phyloP scores from a whole-genome alignment of 257 asterid species.

The Oldenlandia corymbosa region DNA sequence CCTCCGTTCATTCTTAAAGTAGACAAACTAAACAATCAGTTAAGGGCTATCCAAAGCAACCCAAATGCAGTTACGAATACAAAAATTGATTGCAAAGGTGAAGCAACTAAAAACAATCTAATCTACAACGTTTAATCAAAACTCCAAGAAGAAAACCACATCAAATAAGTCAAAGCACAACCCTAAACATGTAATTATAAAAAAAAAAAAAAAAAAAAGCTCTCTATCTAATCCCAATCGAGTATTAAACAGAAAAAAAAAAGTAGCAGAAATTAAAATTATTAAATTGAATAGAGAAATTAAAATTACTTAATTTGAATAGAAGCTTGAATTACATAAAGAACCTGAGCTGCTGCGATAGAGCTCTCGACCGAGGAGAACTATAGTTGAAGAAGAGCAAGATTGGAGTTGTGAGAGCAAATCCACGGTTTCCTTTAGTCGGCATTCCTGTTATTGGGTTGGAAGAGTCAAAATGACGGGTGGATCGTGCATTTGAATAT shows the following conservation, averaged over 20 bases:
- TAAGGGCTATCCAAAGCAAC: background rate
- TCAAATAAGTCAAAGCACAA: too few species aligned
- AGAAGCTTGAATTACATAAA: background rate
- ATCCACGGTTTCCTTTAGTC: too few species aligned
- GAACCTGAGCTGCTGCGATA: conserved; percentile 2
- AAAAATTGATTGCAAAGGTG: background rate
- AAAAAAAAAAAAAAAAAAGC: background rate
- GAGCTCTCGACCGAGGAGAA: background rate
- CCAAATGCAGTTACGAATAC: background rate
- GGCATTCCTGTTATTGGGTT: too few species aligned
- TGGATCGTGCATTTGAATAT: too few species aligned
- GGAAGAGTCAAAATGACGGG: too few species aligned
- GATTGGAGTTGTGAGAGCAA: background rate
- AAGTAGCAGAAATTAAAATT: background rate
- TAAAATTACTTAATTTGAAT: background rate
- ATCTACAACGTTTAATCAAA: too few species aligned
- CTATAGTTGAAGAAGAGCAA: background rate
- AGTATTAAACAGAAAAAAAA: background rate
- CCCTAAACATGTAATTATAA: background rate
- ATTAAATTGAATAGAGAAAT: background rate
- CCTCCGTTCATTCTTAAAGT: background rate
- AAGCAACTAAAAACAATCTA: background rate
- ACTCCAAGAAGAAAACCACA: background rate
- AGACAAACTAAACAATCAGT: background rate
- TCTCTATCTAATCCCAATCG: background rate